Evolutionary conservation across 768 basidiomycete species (phyloP).

Genomic region (Lactarius vividus): DNA sequence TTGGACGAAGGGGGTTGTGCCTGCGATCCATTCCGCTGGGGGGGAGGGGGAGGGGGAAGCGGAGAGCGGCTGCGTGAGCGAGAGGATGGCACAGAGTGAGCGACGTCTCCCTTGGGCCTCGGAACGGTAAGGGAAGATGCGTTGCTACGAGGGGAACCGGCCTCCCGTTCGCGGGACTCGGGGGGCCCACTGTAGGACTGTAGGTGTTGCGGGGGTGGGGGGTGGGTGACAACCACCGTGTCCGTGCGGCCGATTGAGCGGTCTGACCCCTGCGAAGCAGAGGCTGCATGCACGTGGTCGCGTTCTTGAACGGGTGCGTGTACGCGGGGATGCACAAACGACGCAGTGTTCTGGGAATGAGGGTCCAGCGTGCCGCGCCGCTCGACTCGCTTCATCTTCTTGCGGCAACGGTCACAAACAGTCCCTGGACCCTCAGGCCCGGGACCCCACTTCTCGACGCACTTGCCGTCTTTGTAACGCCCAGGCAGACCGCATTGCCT

Average conservation of each 20-base stretch:
- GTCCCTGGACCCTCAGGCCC: slow-evolving; percentile 78
- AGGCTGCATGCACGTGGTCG: slow-evolving; percentile 11
- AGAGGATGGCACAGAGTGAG: slow-evolving; percentile 27
- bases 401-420: slow-evolving; percentile 77
- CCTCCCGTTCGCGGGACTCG: slow-evolving; percentile 22
- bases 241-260: slow-evolving; percentile 23
- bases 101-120: slow-evolving; percentile 30
- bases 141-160: slow-evolving; percentile 42
- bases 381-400: slow-evolving; percentile 81
- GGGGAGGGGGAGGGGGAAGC: slow-evolving; percentile 7
- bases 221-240: slow-evolving; percentile 22
- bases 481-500: slow-evolving; percentile 67
- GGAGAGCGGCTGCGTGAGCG: slow-evolving; percentile 24
- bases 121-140: slow-evolving; percentile 15
- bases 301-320: slow-evolving; percentile 19
- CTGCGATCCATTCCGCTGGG: slow-evolving; percentile 23
- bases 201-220: slow-evolving; percentile 5
- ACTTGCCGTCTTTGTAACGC: slow-evolving; percentile 76
- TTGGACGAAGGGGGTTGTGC: slow-evolving; percentile 12
- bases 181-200: slow-evolving; percentile 12
- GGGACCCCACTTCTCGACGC: slow-evolving; percentile 83
- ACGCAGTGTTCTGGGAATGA: slow-evolving; percentile 28
- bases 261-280: slow-evolving; percentile 15
- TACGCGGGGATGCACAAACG: slow-evolving; percentile 16
- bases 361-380: slow-evolving; percentile 59